These are phyloP conservation scores for Rhizopus arrhizus DNA, from an alignment of 371 early-diverging fungal genomes.

Conservation along the genomic window DNA sequence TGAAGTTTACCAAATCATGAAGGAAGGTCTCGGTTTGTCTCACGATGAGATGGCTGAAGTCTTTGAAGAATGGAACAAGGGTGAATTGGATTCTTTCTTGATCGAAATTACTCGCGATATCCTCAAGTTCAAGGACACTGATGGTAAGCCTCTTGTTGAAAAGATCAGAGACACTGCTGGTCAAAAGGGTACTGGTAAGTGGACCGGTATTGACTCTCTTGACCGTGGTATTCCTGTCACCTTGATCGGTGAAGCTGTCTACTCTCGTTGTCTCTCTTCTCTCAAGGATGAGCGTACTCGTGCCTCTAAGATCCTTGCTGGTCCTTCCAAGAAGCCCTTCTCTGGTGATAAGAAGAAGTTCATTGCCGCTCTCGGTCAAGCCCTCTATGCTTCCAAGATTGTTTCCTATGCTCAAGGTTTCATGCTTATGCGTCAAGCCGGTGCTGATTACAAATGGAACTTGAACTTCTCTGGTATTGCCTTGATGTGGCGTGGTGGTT, in stretches of 20 bases:
- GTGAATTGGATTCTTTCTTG: constrained; percentile 95
- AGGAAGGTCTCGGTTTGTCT: constrained; percentile 76
- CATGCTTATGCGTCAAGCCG: constrained; percentile 97
- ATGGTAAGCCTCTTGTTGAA: constrained; percentile 87
- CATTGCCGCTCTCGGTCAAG: constrained; percentile 87
- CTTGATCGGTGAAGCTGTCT: constrained; percentile 97
- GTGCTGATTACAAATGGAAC: constrained; percentile 91
- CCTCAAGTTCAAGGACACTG: constrained; percentile 86
- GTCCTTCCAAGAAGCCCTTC: constrained; percentile 68
- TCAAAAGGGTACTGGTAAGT: constrained; percentile 99
- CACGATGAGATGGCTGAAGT: constrained; percentile 89
- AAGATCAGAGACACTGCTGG: constrained; percentile 97
- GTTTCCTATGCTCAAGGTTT: constrained; percentile 99
- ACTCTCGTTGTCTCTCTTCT: constrained; percentile 94
- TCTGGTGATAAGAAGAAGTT: constrained; percentile 85
- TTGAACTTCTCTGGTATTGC: constrained; percentile 96
- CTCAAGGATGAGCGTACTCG: constrained; percentile 92
- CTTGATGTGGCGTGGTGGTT: constrained; percentile 99
- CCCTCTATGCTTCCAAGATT: constrained; percentile 96
- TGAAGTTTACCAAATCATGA: constrained; percentile 95
- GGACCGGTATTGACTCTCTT: constrained; percentile 95
- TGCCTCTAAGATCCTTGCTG: constrained; percentile 84
- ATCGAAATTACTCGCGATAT: constrained; percentile 96
- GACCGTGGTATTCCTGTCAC: constrained; percentile 95
- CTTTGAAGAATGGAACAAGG: constrained; percentile 94